Conservation (phyloP, 1,284 basidiomycete genomes). For the Boletus semigastroideus region DNA sequence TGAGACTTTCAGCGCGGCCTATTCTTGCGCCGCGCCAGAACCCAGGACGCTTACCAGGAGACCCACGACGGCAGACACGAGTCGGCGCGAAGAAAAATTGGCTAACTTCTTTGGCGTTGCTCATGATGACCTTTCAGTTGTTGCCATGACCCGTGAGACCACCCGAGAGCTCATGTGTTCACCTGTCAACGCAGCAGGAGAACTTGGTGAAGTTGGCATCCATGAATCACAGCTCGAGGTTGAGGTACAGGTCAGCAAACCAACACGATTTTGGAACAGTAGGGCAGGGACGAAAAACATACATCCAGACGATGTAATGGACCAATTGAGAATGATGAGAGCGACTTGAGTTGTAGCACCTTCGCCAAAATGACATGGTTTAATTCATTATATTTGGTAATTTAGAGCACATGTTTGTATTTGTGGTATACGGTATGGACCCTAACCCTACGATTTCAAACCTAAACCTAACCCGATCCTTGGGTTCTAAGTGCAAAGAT, state of each 20-base stretch:
- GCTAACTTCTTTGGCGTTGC: conserved; percentile 59
- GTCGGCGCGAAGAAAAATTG: conserved; percentile 44
- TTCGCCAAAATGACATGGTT: neutral
- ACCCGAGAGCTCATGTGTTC: neutral
- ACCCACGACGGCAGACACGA: conserved; percentile 3
- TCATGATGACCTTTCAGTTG: conserved; percentile 43
- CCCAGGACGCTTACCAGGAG: neutral
- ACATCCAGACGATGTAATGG: conserved; percentile 45
- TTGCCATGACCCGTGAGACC: neutral
- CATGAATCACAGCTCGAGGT: conserved; percentile 25
- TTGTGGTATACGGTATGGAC: neutral
- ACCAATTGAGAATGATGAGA: conserved; percentile 50
- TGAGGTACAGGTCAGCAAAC: conserved; percentile 39
- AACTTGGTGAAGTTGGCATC: conserved; percentile 1
- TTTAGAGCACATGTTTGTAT: no score
- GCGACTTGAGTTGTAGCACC: conserved; percentile 22
- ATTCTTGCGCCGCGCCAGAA: neutral
- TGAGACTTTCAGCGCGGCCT: neutral
- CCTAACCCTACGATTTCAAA: conserved; percentile 25
- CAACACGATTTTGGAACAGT: conserved; percentile 41
- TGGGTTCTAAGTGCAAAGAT: conserved; percentile 24
- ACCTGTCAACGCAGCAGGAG: conserved; percentile 5
- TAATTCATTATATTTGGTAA: no score
- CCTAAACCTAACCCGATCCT: conserved; percentile 35
- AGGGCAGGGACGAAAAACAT: conserved; percentile 28